phyloP scores from a whole-genome alignment of 345 rosid species.

The Corymbia maculata region DNA sequence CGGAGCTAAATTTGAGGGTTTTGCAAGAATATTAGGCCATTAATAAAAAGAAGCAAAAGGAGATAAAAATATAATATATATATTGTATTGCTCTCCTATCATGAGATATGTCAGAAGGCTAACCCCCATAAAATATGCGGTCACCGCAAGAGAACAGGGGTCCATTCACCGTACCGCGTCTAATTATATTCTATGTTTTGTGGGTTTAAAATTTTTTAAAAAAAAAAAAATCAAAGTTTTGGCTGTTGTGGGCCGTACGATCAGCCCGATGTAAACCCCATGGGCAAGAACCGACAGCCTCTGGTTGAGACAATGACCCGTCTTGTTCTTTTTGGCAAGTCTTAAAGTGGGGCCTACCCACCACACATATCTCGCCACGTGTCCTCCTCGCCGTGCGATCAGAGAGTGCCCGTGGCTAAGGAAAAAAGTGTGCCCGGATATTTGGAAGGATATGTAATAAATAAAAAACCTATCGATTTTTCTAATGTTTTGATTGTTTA shows the following conservation, averaged over 20 bases:
- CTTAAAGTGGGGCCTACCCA: slow-evolving; percentile 7
- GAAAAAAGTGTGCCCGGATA: neutral
- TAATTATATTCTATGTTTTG: neutral
- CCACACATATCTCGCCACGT: slow-evolving; percentile 26
- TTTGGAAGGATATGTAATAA: neutral
- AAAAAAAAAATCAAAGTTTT: neutral
- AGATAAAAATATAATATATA: neutral
- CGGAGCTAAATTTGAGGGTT: neutral
- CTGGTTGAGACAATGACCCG: slow-evolving; percentile 25
- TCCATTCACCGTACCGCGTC: neutral
- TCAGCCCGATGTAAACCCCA: neutral
- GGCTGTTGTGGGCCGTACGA: slow-evolving; percentile 15
- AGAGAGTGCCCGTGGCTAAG: neutral
- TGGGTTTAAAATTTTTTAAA: neutral
- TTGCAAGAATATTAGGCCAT: neutral
- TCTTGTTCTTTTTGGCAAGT: slow-evolving; percentile 39
- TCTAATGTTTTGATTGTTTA: neutral
- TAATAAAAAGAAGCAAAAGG: neutral
- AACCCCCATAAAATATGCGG: neutral
- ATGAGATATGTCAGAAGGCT: neutral
- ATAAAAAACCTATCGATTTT: neutral
- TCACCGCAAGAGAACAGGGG: neutral
- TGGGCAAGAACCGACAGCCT: slow-evolving; percentile 13
- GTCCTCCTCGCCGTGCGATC: neutral
- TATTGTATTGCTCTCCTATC: neutral